Conservation (phyloP, 1,284 basidiomycete genomes). For the Lentinula novae-zelandiae region DNA sequence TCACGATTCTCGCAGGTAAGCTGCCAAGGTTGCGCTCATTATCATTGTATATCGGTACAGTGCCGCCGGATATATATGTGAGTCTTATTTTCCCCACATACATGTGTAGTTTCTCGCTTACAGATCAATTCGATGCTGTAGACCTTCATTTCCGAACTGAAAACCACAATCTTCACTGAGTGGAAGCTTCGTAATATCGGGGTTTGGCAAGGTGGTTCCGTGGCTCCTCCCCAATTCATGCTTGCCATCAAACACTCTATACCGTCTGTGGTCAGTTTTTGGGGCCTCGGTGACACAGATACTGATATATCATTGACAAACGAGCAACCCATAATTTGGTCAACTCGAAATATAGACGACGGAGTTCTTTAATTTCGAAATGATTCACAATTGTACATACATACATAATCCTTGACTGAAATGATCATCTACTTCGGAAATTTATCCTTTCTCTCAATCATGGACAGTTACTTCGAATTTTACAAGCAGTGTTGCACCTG, state of each 20-base stretch:
- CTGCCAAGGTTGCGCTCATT: constrained; percentile 28
- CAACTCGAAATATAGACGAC: neutral
- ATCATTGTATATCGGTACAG: constrained; percentile 27
- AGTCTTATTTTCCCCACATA: neutral
- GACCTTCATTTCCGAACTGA: constrained; percentile 22
- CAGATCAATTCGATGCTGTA: neutral
- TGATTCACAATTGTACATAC: too few species aligned
- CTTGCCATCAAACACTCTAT: constrained; percentile 25
- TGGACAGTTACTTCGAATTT: constrained; percentile 25
- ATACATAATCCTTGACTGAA: neutral
- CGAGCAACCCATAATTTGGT: neutral
- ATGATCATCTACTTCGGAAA: neutral
- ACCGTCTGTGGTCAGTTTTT: constrained; percentile 31
- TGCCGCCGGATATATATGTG: neutral
- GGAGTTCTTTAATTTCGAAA: neutral
- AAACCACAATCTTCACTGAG: constrained; percentile 22
- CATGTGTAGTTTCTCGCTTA: neutral
- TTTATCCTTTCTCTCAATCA: neutral
- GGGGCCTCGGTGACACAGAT: constrained; percentile 24
- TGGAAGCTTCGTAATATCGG: constrained; percentile 35
- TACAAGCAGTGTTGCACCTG: constrained; percentile 44
- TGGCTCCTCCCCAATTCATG: constrained; percentile 29
- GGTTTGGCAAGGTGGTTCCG: constrained; percentile 32
- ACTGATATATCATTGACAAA: constrained; percentile 12
- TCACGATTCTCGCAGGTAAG: constrained; percentile 29